These are phyloP conservation scores for Spergularia marina DNA, from an alignment of 148 eudicot genomes.

Conservation along the genomic window DNA sequence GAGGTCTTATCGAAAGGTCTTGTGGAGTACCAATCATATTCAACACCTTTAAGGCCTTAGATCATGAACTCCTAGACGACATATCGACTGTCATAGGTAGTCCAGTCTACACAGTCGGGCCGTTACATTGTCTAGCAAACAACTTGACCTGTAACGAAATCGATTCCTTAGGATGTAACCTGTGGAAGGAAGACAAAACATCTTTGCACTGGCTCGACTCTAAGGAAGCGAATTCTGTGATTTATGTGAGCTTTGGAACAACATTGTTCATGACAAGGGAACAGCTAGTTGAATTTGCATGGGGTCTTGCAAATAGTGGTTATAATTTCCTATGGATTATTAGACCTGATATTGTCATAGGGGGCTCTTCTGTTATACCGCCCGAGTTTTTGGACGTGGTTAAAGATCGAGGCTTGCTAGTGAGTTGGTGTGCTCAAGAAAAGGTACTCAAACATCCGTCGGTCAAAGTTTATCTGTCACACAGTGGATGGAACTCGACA, in stretches of 20 bases:
- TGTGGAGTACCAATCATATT: constrained; percentile 32
- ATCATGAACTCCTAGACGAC: constrained; percentile 25
- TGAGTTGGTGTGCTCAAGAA: constrained; percentile 32
- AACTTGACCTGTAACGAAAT: background rate
- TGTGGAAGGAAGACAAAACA: constrained; percentile 35
- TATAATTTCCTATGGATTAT: constrained; percentile 27
- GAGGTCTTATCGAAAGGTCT: background rate
- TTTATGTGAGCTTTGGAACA: constrained; percentile 26
- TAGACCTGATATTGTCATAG: constrained; percentile 25
- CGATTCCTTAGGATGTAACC: constrained; percentile 24
- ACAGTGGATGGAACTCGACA: constrained; percentile 35
- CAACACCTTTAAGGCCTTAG: constrained; percentile 41
- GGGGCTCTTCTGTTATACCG: constrained; percentile 18
- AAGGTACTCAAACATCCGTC: constrained; percentile 27
- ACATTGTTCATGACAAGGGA: constrained; percentile 24
- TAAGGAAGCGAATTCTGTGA: constrained; percentile 10
- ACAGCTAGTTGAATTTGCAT: constrained; percentile 31
- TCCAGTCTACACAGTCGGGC: constrained; percentile 41
- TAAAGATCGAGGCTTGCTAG: constrained; percentile 6
- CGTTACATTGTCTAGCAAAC: constrained; percentile 30
- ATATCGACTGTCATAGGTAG: constrained; percentile 19
- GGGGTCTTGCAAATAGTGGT: constrained; percentile 31
- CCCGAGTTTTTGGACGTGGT: constrained; percentile 24
- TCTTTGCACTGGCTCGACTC: constrained; percentile 27
- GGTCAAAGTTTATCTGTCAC: constrained; percentile 27